Base-by-base conservation (phyloP, 306 rosid genomes). In the apple (Malus domestica) region DNA sequence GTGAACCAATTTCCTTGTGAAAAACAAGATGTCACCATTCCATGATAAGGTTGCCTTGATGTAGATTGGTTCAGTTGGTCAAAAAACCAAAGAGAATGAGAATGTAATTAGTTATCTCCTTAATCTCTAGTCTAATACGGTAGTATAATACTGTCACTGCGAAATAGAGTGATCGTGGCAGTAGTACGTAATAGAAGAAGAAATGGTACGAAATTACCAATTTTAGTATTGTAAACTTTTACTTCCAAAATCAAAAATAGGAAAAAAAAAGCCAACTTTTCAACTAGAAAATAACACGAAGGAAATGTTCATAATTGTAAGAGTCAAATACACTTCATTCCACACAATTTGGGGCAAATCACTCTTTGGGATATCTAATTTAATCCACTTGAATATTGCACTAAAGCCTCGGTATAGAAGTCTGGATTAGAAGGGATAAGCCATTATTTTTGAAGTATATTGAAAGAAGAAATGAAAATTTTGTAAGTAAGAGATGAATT, bases 21-120 rank as follows among this genome's bases (percentile, higher is more conserved):
- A 32, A 3, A n/a, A 25, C 1, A 23, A 27, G 25, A 35, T 64
- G 74, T 57, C 71, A 61, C 45, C 38, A 23, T 60, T 16, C 27
- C 35, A 74, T 49, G 71, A 16, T 19, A 58, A 57, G 69, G 27
- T 49, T 46, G 60, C 35, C 38, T 25, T 61, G 58, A 60, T 54
- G 67, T 23, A 22, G 71, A 40, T 6, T 4, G 25, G 44, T 35
- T 59, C 44, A 14, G 51, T 33, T 80, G 65, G 83, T 73, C 79
- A 73, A 45, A 45, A 25, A 35, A 40, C 69, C 15, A 19, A 22
- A 57, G 58, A 16, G 67, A 35, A 9, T 57, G 33, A 18, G 19
- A 35, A 35, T 35, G 8, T 35, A 35, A 35, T 35, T 35, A 35
- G 40, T 35, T 6, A 35, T 35, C 7, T 35, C 9, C 40, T 35